Conservation (phyloP, 345 rosid genomes). For the Isatis tinctoria region DNA sequence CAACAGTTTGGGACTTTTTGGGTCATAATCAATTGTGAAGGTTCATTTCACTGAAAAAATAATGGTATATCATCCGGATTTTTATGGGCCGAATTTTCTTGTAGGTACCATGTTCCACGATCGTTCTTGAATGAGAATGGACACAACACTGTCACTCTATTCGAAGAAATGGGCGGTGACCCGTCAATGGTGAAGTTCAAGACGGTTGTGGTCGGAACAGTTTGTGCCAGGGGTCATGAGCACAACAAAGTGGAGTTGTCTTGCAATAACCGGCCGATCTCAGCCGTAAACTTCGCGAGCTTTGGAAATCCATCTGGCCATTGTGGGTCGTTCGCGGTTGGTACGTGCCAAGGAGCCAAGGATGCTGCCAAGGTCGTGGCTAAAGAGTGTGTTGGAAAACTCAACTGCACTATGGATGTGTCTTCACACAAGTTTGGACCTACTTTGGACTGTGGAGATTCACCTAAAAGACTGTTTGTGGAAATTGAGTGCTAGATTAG, state of each 20-base stretch:
- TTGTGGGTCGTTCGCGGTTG: conserved; percentile 38
- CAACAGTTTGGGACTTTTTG: too few relatives aligned
- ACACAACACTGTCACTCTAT: conserved; percentile 39
- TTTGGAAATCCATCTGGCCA: conserved; percentile 46
- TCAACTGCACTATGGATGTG: conserved; percentile 28
- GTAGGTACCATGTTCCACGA: conserved; percentile 62
- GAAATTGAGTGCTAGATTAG: conserved; percentile 30
- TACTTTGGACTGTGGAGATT: conserved; percentile 23
- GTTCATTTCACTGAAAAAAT: background rate
- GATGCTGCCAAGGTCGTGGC: conserved; percentile 25
- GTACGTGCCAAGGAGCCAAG: conserved; percentile 25
- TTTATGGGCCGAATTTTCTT: background rate
- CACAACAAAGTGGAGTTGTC: conserved; percentile 38
- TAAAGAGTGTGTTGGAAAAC: conserved; percentile 29
- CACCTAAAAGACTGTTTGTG: conserved; percentile 18
- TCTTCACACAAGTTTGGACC: conserved; percentile 30
- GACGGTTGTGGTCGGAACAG: conserved; percentile 42
- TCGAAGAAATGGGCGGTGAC: conserved; percentile 60
- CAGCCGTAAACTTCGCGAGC: conserved; percentile 47
- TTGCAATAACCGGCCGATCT: conserved; percentile 39
- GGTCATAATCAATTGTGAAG: background rate
- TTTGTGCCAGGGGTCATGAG: conserved; percentile 42
- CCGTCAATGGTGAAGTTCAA: conserved; percentile 35
- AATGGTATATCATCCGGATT: background rate
- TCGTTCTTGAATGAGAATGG: conserved; percentile 28